A percentile compares a stretch with the other conserved stretches of the same genome.
Evolutionary conservation across 2,329 filamentous ascomycete genomes (phyloP).

Genomic region (Aaosphaeria pasadenensis): DNA sequence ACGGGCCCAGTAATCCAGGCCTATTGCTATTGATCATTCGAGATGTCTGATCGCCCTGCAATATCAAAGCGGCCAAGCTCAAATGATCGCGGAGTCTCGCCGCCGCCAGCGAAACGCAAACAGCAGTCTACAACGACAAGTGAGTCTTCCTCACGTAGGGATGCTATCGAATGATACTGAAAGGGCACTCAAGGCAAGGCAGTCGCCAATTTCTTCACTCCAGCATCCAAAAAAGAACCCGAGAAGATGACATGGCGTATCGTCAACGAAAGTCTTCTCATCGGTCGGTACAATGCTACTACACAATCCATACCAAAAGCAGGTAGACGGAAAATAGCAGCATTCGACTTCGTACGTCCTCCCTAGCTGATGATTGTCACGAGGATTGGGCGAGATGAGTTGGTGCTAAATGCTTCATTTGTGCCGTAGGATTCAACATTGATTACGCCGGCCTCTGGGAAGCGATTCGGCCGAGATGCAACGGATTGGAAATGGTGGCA

Average conservation of each 20-base stretch:
- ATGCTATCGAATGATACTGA: background rate
- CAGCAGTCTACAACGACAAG: constrained; percentile 54
- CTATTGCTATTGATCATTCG: background rate
- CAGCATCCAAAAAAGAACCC: constrained; percentile 77
- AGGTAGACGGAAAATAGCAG: constrained; percentile 29
- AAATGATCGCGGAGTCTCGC: constrained; percentile 50
- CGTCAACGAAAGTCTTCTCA: constrained; percentile 67
- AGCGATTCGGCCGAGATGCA: constrained; percentile 67
- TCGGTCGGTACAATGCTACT: constrained; percentile 61
- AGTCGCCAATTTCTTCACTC: constrained; percentile 84
- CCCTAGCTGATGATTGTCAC: background rate
- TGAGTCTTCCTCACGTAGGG: constrained; percentile 20
- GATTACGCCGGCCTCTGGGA: constrained; percentile 76
- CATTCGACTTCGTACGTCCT: constrained; percentile 38
- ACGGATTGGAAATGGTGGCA: constrained; percentile 97
- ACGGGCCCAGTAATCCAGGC: too few species aligned
- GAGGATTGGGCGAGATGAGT: too few species aligned
- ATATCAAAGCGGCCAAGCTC: constrained; percentile 36
- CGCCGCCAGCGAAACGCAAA: constrained; percentile 56
- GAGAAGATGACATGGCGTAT: constrained; percentile 69
- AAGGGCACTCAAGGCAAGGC: constrained; percentile 57
- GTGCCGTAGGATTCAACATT: constrained; percentile 75
- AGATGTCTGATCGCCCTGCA: constrained; percentile 17
- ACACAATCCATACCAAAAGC: constrained; percentile 7
- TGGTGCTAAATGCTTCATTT: too few species aligned